A percentile compares a stretch with the other conserved stretches of the same genome.
Evolutionary conservation across 371 early-diverging fungal genomes (phyloP).

Genomic region (Zychaea mexicana): DNA sequence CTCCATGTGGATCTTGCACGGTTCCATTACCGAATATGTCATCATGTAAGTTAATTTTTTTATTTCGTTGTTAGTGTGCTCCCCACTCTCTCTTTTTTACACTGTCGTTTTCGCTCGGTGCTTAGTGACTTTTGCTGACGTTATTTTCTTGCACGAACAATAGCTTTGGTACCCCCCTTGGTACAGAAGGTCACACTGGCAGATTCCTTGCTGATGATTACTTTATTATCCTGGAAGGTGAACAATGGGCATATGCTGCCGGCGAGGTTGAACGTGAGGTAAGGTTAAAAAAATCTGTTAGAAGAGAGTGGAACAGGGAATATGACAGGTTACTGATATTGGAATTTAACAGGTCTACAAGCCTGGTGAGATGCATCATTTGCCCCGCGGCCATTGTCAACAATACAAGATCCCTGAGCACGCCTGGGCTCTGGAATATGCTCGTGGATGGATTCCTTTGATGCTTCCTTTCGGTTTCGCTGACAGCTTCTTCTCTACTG

Average conservation of each 20-base stretch:
- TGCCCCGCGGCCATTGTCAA: slow-evolving; percentile 47
- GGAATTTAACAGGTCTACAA: slow-evolving; percentile 32
- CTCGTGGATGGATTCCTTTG: slow-evolving; percentile 55
- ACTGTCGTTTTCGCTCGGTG: no score
- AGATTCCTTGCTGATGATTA: slow-evolving; percentile 57
- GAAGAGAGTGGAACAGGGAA: background rate
- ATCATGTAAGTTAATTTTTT: no score
- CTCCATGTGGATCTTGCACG: slow-evolving; percentile 57
- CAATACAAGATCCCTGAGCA: slow-evolving; percentile 60
- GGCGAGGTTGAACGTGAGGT: slow-evolving; percentile 44
- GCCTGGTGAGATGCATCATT: slow-evolving; percentile 55
- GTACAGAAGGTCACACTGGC: slow-evolving; percentile 61
- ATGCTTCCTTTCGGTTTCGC: slow-evolving; percentile 59
- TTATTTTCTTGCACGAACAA: background rate
- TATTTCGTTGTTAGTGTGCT: no score
- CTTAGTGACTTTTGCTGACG: no score
- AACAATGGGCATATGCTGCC: slow-evolving; percentile 56
- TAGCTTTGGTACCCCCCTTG: slow-evolving; percentile 60
- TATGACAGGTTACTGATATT: background rate
- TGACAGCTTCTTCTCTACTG: slow-evolving; percentile 52
- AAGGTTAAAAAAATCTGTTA: slow-evolving; percentile 1
- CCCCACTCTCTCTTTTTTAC: no score
- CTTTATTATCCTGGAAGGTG: slow-evolving; percentile 59
- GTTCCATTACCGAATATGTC: slow-evolving; percentile 56
- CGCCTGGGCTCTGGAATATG: slow-evolving; percentile 60